Base-by-base conservation (phyloP, 495 filamentous ascomycete genomes). In the Neurospora intermedia region DNA sequence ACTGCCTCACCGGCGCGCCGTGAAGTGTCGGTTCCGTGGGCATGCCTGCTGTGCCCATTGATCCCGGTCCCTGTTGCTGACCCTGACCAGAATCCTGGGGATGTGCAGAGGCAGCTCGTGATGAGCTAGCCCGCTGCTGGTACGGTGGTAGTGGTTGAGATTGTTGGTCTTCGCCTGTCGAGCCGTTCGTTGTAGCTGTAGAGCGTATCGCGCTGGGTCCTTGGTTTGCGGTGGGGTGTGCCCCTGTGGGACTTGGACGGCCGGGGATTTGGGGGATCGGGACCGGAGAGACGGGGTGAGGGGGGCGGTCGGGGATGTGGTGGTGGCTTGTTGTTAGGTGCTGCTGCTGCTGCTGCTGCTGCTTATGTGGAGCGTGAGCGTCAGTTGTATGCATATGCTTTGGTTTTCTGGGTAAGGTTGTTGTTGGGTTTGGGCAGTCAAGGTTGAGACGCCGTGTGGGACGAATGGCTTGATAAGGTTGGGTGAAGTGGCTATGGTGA, bases 1-100 rank as follows among this genome's bases (percentile, higher is more conserved):
- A 99, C 73, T 92, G 89, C 42, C 96, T 87, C 4, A 93, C 92
- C 6, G 94, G 93, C 1, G 93, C 93, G 48, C 96, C 96, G 76
- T 97, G 93, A 2, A 87, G 82, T 3, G 81, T 85, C 13, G 89
- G 83, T 79, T 88, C 82, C 75, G 84, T 73, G 27, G 88, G 86
- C 77, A 88, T 83, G 43, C 85, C 41, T 71, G 13, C 35, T 71
- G 40, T 71, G 6, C 70, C 41, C 41, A 20, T 71, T 31, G 6
- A 27, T 11, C 39, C 43, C 8, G 11, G 18, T 46, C 15, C 31
- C 8, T 15, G 40, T 42, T 13, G 42, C 40, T 23, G 70, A 6
- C 38, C 69, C 40, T 18, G 54, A 1, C 40, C 59, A 41, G 71
- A 66, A 7, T 82, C 77, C 71, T 85, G 86, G 23, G 84, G 86